phyloP scores from a whole-genome alignment of 345 rosid species.

The Erysimum cheiranthoides region DNA sequence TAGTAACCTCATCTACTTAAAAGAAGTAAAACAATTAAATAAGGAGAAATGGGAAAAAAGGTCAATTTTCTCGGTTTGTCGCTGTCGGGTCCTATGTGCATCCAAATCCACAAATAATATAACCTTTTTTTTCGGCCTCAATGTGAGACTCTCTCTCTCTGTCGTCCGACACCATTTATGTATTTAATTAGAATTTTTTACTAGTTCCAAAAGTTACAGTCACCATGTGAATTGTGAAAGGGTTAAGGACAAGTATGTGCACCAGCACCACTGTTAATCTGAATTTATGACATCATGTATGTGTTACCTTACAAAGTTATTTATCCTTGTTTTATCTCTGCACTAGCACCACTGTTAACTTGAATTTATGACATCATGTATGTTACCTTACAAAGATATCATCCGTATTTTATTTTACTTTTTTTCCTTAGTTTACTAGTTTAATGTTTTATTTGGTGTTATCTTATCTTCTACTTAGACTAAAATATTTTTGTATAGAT shows the following conservation, averaged over 20 bases:
- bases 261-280: slow-evolving; percentile 31
- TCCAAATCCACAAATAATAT: slow-evolving; percentile 34
- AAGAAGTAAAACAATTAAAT: neutral
- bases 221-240: slow-evolving; percentile 34
- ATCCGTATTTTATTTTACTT: too few relatives aligned
- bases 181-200: slow-evolving; percentile 17
- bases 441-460: too few relatives aligned
- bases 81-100: slow-evolving; percentile 38
- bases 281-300: slow-evolving; percentile 31
- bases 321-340: slow-evolving; percentile 23
- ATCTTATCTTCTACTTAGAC: too few relatives aligned
- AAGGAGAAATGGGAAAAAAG: slow-evolving; percentile 10
- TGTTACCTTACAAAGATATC: slow-evolving; percentile 20
- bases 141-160: neutral
- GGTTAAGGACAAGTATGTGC: slow-evolving; percentile 29
- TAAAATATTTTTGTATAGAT: too few relatives aligned
- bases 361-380: slow-evolving; percentile 29
- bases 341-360: slow-evolving; percentile 28
- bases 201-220: slow-evolving; percentile 30
- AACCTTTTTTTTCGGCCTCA: slow-evolving; percentile 9
- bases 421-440: neutral
- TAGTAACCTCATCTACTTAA: slow-evolving; percentile 16
- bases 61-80: slow-evolving; percentile 44
- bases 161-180: slow-evolving; percentile 28
- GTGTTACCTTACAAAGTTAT: slow-evolving; percentile 24